Percentiles rank a stretch among this genome's conserved stretches.
These are phyloP conservation scores for Metahyphopichia silvanorum DNA, from an alignment of 805 yeast species.

Conservation along the genomic window DNA sequence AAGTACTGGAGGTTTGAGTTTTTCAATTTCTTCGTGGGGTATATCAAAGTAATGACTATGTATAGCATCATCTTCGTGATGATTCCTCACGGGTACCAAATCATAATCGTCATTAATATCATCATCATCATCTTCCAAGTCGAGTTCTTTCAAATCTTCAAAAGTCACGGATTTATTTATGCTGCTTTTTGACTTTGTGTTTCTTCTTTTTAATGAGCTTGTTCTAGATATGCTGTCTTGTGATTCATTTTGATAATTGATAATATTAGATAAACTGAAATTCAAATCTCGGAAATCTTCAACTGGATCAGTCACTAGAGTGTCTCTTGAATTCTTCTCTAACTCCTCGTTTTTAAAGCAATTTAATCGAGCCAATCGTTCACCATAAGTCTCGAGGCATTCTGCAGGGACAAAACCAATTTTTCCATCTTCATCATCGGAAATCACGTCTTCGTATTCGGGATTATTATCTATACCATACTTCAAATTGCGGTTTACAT, in stretches of 20 bases:
- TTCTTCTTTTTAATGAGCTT: conserved; percentile 3
- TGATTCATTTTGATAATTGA: conserved; percentile 5
- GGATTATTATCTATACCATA: conserved; percentile 10
- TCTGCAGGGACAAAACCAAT: conserved; percentile 98
- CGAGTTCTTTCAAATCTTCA: conserved; percentile 33
- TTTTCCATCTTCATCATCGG: conserved; percentile 53
- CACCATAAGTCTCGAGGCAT: conserved; percentile 85
- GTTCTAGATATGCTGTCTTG: background rate
- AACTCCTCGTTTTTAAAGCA: conserved; percentile 87
- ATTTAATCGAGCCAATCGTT: conserved; percentile 85
- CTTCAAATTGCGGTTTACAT: conserved; percentile 5
- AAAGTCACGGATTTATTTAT: conserved; percentile 36
- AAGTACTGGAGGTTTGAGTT: background rate
- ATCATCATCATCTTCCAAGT: conserved; percentile 19
- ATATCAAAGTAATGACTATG: conserved; percentile 17
- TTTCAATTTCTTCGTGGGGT: conserved; percentile 16
- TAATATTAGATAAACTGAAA: conserved; percentile 5
- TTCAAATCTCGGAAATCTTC: background rate
- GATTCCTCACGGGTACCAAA: conserved; percentile 1
- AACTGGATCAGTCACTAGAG: background rate
- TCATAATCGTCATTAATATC: conserved; percentile 10
- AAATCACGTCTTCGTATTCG: too few species aligned
- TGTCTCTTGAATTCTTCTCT: conserved; percentile 25
- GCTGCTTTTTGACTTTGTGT: conserved; percentile 5
- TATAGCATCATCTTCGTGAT: conserved; percentile 12